Evolutionary conservation across 2,329 filamentous ascomycete species (phyloP).

Genomic region (Teratosphaeria nubilosa): DNA sequence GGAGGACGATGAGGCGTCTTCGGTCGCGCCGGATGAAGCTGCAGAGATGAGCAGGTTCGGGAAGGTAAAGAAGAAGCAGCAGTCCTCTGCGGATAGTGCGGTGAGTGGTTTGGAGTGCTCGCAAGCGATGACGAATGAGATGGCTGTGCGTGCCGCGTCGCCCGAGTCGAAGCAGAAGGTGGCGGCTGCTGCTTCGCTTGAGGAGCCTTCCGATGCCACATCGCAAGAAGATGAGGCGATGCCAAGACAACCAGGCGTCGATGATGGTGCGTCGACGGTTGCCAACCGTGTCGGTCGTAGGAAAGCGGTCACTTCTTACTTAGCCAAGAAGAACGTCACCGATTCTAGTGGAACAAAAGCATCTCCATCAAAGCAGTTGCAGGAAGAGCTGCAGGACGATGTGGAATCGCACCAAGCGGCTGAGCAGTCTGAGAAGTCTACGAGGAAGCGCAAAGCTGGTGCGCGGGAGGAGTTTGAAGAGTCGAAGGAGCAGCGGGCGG

Average conservation of each 20-base stretch:
- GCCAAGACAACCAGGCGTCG: not conserved
- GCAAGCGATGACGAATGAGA: conserved; percentile 2
- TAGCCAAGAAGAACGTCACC: not conserved
- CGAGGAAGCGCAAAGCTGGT: conserved; percentile 8
- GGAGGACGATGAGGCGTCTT: conserved; percentile 15
- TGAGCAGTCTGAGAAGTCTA: not conserved
- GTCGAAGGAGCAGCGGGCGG: not conserved
- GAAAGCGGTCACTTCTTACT: not conserved
- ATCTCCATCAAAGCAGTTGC: not conserved
- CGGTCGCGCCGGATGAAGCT: conserved; percentile 19
- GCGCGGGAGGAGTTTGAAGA: not conserved
- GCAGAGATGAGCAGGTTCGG: conserved; percentile 9
- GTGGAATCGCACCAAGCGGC: not conserved
- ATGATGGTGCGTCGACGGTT: not conserved
- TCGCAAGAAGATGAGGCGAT: not conserved
- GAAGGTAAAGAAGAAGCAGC: not conserved
- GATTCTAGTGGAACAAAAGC: not conserved
- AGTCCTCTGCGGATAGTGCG: conserved; percentile 9
- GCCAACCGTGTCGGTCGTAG: not conserved
- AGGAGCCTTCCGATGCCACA: not conserved
- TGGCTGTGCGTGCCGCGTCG: conserved; percentile 9
- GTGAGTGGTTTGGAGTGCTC: conserved; percentile 1
- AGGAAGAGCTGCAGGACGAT: not conserved
- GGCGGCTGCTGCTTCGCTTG: not conserved
- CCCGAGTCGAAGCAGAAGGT: conserved; percentile 5